Conservation (phyloP, 768 basidiomycete species). For the Tulasnella calospora region DNA sequence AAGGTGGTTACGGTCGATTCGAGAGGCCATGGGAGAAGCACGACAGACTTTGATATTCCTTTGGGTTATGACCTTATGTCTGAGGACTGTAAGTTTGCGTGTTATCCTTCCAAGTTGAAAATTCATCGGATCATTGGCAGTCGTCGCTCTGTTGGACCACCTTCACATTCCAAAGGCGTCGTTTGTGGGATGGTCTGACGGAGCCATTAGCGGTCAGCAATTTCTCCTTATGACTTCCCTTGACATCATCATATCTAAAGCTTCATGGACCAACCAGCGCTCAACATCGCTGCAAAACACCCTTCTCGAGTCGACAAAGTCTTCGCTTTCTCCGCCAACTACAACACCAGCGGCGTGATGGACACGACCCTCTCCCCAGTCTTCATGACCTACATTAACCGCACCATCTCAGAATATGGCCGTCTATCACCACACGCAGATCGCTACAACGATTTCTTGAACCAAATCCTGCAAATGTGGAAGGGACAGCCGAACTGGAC, state of each 20-base stretch:
- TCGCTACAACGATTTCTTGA: conserved; percentile 9
- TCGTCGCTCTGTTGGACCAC: conserved; percentile 7
- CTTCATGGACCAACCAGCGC: background rate
- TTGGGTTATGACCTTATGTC: conserved; percentile 17
- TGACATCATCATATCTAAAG: background rate
- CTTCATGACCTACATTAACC: conserved; percentile 20
- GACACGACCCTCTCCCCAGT: background rate
- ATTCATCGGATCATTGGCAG: background rate
- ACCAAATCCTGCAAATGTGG: conserved; percentile 11
- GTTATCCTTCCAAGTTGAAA: background rate
- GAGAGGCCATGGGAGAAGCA: conserved; percentile 14
- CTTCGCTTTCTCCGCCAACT: conserved; percentile 20
- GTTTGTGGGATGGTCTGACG: conserved; percentile 21
- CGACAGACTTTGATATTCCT: background rate
- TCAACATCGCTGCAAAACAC: background rate
- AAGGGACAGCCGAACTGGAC: conserved; percentile 16
- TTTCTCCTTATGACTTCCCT: background rate
- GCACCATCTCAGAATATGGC: conserved; percentile 1
- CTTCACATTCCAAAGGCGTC: conserved; percentile 5
- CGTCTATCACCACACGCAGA: background rate
- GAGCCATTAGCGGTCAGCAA: background rate
- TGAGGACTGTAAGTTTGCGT: background rate
- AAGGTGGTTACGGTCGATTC: conserved; percentile 7
- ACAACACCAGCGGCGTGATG: conserved; percentile 18
- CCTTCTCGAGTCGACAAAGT: background rate